Conservation (phyloP, 495 filamentous ascomycete species). For the Ramalina intermedia region DNA sequence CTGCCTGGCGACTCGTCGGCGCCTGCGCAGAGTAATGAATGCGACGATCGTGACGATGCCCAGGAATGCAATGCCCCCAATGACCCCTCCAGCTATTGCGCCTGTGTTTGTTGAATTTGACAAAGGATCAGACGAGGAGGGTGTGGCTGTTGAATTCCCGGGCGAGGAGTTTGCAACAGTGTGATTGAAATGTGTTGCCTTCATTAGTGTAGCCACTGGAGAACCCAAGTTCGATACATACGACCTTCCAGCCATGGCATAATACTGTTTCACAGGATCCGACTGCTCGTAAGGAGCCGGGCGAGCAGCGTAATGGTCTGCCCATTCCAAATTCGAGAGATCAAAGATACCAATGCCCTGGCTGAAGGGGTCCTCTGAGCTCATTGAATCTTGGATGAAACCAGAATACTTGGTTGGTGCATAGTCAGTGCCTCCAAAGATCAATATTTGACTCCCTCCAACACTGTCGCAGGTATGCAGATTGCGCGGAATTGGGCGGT, state of each 20-base stretch:
- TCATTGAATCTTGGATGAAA: neutral
- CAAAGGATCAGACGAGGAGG: too few species aligned
- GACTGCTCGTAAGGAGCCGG: conserved; percentile 8
- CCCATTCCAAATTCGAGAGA: conserved; percentile 1
- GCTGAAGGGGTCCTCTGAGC: conserved; percentile 1
- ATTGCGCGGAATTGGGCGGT: conserved; percentile 1
- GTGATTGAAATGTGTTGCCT: conserved; percentile 1
- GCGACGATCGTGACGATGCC: too few species aligned
- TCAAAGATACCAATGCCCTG: conserved; percentile 14
- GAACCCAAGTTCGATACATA: neutral
- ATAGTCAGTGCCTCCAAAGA: conserved; percentile 6
- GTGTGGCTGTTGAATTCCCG: too few species aligned
- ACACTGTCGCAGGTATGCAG: conserved; percentile 5
- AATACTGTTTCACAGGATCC: conserved; percentile 7
- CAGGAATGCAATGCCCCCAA: too few species aligned
- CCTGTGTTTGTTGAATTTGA: too few species aligned
- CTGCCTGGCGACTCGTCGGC: too few species aligned
- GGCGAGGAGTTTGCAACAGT: too few species aligned
- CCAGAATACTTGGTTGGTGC: neutral
- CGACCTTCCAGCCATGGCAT: neutral
- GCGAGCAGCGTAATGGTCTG: conserved; percentile 5
- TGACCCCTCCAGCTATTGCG: too few species aligned
- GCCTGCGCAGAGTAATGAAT: too few species aligned
- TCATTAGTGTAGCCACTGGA: neutral
- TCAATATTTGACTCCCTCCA: conserved; percentile 8